Evolutionary conservation across 768 basidiomycete genomes (phyloP).

Genomic region (Amanita muscaria): DNA sequence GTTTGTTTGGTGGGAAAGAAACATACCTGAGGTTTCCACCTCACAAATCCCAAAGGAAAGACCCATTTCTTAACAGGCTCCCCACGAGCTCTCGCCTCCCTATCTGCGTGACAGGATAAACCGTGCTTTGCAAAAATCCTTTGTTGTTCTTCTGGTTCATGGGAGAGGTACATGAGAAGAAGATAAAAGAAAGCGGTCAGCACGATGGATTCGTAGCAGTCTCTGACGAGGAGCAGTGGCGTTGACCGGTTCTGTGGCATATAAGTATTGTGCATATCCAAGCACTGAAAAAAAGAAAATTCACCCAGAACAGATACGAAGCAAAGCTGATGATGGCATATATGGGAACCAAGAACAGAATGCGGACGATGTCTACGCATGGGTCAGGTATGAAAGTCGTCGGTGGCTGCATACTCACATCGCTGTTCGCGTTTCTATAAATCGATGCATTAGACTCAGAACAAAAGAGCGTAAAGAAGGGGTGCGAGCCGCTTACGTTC

Average conservation of each 20-base stretch:
- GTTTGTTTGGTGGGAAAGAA: no score
- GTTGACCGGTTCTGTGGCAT: conserved; percentile 62
- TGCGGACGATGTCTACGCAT: conserved; percentile 53
- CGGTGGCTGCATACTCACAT: conserved; percentile 28
- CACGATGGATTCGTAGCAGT: conserved; percentile 70
- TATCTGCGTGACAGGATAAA: conserved; percentile 48
- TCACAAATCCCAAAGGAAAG: conserved; percentile 56
- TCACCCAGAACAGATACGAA: conserved; percentile 62
- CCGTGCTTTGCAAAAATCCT: conserved; percentile 49
- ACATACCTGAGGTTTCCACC: conserved; percentile 51
- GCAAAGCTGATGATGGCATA: conserved; percentile 62
- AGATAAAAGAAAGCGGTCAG: conserved; percentile 75
- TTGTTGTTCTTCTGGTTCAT: conserved; percentile 51
- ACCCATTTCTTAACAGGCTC: conserved; percentile 51
- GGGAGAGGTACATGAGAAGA: conserved; percentile 61
- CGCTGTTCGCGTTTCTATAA: conserved; percentile 60
- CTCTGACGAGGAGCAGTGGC: conserved; percentile 58
- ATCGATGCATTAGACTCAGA: neutral
- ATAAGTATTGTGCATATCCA: no score
- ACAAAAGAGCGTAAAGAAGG: no score
- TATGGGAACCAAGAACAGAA: conserved; percentile 72
- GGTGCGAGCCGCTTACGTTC: no score
- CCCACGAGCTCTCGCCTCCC: conserved; percentile 31
- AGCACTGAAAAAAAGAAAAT: no score
- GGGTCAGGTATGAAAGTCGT: neutral